Conservation (phyloP, 2,329 filamentous ascomycete genomes). For the Neonectria ditissima region DNA sequence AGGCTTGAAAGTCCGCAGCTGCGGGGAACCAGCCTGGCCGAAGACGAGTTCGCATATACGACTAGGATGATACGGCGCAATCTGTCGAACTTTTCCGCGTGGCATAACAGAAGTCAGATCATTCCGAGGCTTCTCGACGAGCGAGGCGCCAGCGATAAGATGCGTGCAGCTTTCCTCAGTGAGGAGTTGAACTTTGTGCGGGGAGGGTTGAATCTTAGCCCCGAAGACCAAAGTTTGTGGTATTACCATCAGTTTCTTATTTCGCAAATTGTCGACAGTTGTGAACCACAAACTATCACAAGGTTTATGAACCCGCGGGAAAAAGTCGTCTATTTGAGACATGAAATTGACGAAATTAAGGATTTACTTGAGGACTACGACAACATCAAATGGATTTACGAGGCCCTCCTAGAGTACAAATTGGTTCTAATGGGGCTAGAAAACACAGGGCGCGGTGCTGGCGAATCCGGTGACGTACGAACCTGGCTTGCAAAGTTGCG, state of each 20-base stretch:
- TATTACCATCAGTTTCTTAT: constrained; percentile 95
- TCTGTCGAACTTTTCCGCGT: constrained; percentile 95
- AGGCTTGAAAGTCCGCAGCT: constrained; percentile 73
- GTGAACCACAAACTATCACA: constrained; percentile 68
- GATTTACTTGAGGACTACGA: constrained; percentile 71
- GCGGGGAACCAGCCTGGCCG: constrained; percentile 72
- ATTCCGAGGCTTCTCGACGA: constrained; percentile 82
- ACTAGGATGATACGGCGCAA: constrained; percentile 85
- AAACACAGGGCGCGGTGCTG: constrained; percentile 50
- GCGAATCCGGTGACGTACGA: constrained; percentile 56
- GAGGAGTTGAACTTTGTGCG: constrained; percentile 80
- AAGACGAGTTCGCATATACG: constrained; percentile 91
- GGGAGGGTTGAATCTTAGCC: constrained; percentile 85
- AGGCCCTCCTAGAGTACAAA: constrained; percentile 83
- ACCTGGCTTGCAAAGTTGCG: constrained; percentile 74
- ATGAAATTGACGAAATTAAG: constrained; percentile 80
- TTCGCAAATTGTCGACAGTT: constrained; percentile 69
- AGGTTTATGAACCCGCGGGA: constrained; percentile 71
- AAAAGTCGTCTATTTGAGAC: constrained; percentile 72
- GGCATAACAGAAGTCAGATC: constrained; percentile 89
- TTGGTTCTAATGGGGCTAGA: constrained; percentile 67
- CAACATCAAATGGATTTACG: constrained; percentile 85
- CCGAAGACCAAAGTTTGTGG: constrained; percentile 95
- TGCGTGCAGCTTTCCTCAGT: constrained; percentile 73
- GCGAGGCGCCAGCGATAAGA: constrained; percentile 70